Evolutionary conservation across 305 asterid genomes (phyloP).

Genomic region (Fraxinus velutina): DNA sequence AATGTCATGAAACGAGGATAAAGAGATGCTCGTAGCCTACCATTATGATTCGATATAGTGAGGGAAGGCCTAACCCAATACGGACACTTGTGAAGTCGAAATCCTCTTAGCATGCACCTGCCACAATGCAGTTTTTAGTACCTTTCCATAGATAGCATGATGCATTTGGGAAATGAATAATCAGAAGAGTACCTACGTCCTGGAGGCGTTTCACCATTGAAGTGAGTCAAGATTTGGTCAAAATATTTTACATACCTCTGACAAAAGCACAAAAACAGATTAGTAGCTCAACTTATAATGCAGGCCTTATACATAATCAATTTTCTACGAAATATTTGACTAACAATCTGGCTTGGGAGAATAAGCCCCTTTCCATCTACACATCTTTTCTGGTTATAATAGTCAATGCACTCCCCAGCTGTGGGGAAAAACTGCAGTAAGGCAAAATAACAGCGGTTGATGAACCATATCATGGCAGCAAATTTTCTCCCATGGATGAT

Average conservation of each 20-base stretch:
- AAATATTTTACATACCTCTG: conserved; percentile 94
- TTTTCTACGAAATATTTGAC: conserved; percentile 35
- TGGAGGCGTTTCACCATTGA: conserved; percentile 81
- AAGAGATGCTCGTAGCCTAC: conserved; percentile 38
- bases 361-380: conserved; percentile 91
- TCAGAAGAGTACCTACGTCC: conserved; percentile 93
- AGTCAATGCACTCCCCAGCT: conserved; percentile 86
- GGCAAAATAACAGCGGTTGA: conserved; percentile 24
- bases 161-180: conserved; percentile 32
- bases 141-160: conserved; percentile 22
- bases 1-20: conserved; percentile 17
- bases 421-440: conserved; percentile 83
- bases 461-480: conserved; percentile 24
- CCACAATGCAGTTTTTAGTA: conserved; percentile 28
- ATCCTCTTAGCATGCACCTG: conserved; percentile 99
- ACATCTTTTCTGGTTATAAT: conserved; percentile 90
- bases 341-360: conserved; percentile 95
- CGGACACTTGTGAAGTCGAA: conserved; percentile 83
- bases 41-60: conserved; percentile 78
- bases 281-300: conserved; percentile 25
- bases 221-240: conserved; percentile 57
- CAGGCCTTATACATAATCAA: conserved; percentile 18
- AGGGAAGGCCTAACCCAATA: conserved; percentile 96
- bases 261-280: conserved; percentile 28
- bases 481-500: conserved; percentile 18